Percentiles rank a stretch among this genome's conserved stretches.
Conservation (phyloP, 768 basidiomycete species). For the Hortiboletus campestris region DNA sequence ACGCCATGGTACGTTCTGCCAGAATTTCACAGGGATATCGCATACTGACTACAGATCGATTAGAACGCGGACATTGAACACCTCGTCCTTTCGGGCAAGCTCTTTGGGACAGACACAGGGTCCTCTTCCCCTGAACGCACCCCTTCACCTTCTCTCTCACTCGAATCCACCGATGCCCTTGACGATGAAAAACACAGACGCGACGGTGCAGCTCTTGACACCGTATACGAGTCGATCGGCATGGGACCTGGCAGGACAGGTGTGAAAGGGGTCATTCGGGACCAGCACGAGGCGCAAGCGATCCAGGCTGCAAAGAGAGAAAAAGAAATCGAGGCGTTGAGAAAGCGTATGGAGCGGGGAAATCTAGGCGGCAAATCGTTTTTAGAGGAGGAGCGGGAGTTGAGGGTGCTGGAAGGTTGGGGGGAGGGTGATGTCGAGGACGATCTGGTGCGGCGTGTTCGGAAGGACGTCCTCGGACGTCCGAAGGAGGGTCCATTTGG, state of each 20-base stretch:
- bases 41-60: slow-evolving; percentile 1
- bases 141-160: slow-evolving; percentile 46
- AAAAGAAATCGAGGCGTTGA: slow-evolving; percentile 51
- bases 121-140: slow-evolving; percentile 65
- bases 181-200: slow-evolving; percentile 50
- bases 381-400: slow-evolving; percentile 73
- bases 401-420: slow-evolving; percentile 44
- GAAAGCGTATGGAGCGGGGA: slow-evolving; percentile 59
- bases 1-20: slow-evolving; percentile 16
- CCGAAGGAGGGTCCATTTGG: slow-evolving; percentile 62
- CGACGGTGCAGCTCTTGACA: slow-evolving; percentile 36
- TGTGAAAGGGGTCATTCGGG: slow-evolving; percentile 86
- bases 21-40: neutral
- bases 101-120: slow-evolving; percentile 56
- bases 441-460: slow-evolving; percentile 12
- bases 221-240: slow-evolving; percentile 59
- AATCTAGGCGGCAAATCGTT: slow-evolving; percentile 69
- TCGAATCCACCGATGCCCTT: slow-evolving; percentile 22
- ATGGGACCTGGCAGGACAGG: slow-evolving; percentile 87
- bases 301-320: slow-evolving; percentile 52
- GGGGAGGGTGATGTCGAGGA: slow-evolving; percentile 32
- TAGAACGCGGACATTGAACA: slow-evolving; percentile 59
- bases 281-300: slow-evolving; percentile 66
- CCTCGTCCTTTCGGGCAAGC: slow-evolving; percentile 72
- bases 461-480: slow-evolving; percentile 46